Base-by-base conservation (phyloP, 495 filamentous ascomycete genomes). In the Aspergillus biplanus region DNA sequence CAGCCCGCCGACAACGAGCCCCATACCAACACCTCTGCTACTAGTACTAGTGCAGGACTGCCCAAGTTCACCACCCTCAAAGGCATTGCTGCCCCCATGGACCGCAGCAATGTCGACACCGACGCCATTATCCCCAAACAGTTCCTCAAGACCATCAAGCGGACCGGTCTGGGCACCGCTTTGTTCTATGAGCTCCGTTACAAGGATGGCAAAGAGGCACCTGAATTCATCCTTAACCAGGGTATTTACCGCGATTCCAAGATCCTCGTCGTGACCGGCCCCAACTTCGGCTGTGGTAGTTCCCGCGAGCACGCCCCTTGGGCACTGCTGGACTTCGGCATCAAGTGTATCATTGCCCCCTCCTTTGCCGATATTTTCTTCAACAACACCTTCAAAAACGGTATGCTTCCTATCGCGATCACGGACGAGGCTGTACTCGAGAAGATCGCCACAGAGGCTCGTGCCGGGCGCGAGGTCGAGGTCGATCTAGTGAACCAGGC, bases 331-430 rank as follows among this genome's bases (percentile, higher is more conserved):
- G 95, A 99, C 77, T 98, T 98, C 69, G 95, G 95, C 61, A 95
- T 99, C 79, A 91, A 89, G 69, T 93, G 90, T 72, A 84, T 98
- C 65, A 96, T 98, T 67, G 95, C 94, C 1, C 92, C 93, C 11
- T 91, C 88, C 15, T 99, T 90, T 69, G 94, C 92, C 62, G 95
- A 99, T 71, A 99, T 99, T 77, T 97, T 97, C 86, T 96, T 93
- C 87, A 99, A 97, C 85, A 99, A 99, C 81, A 96, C 92, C 16
- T 97, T 97, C 86, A 99, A 99, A 85, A 99, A 99, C 80, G 95
- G 94, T 77, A 99, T 99, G 95, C 84, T 99, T 42, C 93, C 94
- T 32, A 85, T 97, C 65, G 77, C 83, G 42, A 90, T 99, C 73
- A 79, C 82, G 37, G 85, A 93, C 73, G 72, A 87, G 52, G 83